Base-by-base conservation (phyloP, 2,329 filamentous ascomycete genomes). In the Plenodomus biglobosus region DNA sequence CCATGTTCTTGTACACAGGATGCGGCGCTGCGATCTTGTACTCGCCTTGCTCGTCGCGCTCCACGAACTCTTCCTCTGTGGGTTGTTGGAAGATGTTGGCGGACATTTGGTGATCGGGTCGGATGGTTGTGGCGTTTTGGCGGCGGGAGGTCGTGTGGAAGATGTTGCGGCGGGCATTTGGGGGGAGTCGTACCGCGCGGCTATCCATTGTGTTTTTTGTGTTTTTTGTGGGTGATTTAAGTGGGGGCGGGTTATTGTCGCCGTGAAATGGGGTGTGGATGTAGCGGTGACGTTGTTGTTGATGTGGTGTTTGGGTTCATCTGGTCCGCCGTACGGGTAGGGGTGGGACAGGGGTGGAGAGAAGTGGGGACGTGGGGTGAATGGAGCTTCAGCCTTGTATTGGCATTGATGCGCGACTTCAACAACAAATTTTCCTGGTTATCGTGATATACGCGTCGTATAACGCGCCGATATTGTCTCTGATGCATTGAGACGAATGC, bases 41-140 rank as follows among this genome's bases (percentile, higher is more conserved):
- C 20, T 74, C 71, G 1, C 79, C 79, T 44, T 76, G 72, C 20
- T 74, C 72, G 49, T 80, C 75, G 10, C 75, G 72, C 37, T 76
- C 75, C 19, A 81, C 76, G 20, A 81, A 77, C 38, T 81, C 78
- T 20, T 66, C 58, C 21, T 65, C 58, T n/a, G 53, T 36, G 0
- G 59, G 52, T 15, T 58, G 58, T 32, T 52, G 54, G 42, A 62
- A 59, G 32, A 59, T 57, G 5, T 46, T 55, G 21, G 45, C 53
- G 27, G 49, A 34, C 17, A 52, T 46, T 16, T 54, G 44, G 38
- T 45, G 44, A 34, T 64, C 61, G 11, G 61, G 58, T 15, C 61
- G 61, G 10, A 64, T 48, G 2, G 48, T 65, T 21, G 56, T 52
- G 15, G 59, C 51, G 41, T 64, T 62, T 19, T 62, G 60, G 35